Conservation (phyloP, 2,329 filamentous ascomycete genomes). For the Cyphellophora europaea region DNA sequence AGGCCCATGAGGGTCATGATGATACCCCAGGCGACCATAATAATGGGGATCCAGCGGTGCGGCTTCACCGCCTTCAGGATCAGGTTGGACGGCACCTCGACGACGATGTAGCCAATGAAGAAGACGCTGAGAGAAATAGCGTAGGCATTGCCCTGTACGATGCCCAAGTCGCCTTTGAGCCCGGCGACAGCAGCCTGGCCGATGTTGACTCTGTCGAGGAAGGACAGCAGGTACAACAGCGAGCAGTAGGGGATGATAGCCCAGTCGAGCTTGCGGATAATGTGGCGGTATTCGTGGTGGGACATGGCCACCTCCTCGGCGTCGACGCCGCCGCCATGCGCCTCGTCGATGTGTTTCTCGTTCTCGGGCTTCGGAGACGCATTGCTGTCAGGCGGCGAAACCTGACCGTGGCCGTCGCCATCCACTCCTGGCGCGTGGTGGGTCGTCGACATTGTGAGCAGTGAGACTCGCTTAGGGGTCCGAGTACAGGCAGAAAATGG, state of each 20-base stretch:
- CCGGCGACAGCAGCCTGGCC: constrained; percentile 26
- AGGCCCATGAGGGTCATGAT: constrained; percentile 42
- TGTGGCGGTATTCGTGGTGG: not conserved
- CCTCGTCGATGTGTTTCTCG: not conserved
- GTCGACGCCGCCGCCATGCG: not conserved
- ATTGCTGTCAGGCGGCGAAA: not conserved
- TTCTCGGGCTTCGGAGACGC: not conserved
- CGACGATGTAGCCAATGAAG: constrained; percentile 33
- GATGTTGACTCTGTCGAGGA: constrained; percentile 22
- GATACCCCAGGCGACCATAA: constrained; percentile 34
- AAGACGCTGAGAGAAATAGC: constrained; percentile 44
- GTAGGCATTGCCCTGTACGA: constrained; percentile 33
- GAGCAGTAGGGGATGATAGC: constrained; percentile 4
- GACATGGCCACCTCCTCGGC: not conserved
- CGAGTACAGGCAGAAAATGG: too few relatives aligned
- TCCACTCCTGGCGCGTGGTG: too few relatives aligned
- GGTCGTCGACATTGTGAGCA: too few relatives aligned
- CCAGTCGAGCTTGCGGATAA: constrained; percentile 3
- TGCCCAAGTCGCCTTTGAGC: constrained; percentile 21
- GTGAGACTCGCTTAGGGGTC: too few relatives aligned
- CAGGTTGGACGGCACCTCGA: constrained; percentile 55
- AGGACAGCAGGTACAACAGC: constrained; percentile 2
- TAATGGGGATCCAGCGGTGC: constrained; percentile 19
- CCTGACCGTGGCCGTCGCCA: not conserved
- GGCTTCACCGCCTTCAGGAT: constrained; percentile 41